A percentile compares a stretch with the other conserved stretches of the same genome.
Evolutionary conservation across 1,139 yeast species (phyloP).

Genomic region (Meyerozyma smithsonii): DNA sequence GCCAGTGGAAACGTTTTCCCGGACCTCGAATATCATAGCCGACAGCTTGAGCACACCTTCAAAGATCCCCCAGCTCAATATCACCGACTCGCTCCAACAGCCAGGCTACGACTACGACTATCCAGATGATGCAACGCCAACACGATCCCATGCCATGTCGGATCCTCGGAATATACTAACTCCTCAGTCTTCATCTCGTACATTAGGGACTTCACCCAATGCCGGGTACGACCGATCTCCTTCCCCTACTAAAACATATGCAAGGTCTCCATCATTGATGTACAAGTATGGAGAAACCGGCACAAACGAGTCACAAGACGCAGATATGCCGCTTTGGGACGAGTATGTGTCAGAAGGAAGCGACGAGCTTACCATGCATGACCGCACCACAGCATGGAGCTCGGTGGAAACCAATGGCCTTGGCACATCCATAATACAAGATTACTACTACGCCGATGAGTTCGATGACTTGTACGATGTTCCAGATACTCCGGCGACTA

Average conservation of each 20-base stretch:
- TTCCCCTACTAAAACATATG: conserved; percentile 23
- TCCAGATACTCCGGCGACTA: conserved; percentile 25
- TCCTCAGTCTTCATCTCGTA: neutral
- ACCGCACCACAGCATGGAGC: conserved; percentile 1
- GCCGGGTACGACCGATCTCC: conserved; percentile 24
- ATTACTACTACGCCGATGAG: conserved; percentile 9
- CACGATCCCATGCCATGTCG: neutral
- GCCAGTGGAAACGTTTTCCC: neutral
- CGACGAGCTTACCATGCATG: neutral
- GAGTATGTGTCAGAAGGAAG: neutral
- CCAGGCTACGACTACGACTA: neutral
- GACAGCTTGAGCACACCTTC: conserved; percentile 14
- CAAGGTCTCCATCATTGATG: conserved; percentile 14
- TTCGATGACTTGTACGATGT: conserved; percentile 5
- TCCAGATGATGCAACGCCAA: neutral
- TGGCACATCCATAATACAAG: conserved; percentile 5
- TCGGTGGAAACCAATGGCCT: conserved; percentile 2
- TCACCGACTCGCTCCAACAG: neutral
- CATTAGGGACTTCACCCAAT: neutral
- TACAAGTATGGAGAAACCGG: conserved; percentile 6
- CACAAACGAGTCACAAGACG: neutral
- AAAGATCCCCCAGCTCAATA: conserved; percentile 12
- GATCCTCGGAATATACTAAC: neutral
- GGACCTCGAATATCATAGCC: neutral
- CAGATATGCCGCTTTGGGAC: neutral